phyloP scores from a whole-genome alignment of 768 basidiomycete genomes.

The Daedalea quercina region DNA sequence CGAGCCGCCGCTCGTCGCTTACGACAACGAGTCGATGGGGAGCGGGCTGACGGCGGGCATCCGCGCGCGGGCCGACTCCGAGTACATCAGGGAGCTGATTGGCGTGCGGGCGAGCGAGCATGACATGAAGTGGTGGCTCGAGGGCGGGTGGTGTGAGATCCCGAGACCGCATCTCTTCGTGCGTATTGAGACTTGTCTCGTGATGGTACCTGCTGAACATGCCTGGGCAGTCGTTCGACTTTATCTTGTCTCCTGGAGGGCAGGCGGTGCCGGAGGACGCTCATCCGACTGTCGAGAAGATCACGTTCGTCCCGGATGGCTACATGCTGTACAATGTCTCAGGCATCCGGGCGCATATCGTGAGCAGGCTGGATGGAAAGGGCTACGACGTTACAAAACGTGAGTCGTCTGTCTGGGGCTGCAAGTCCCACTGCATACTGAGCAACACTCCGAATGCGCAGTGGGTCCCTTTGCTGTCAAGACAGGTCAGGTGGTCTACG shows the following conservation, averaged over 20 bases:
- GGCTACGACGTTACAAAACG: constrained; percentile 85
- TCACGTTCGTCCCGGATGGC: constrained; percentile 57
- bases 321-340: constrained; percentile 71
- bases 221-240: constrained; percentile 66
- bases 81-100: constrained; percentile 74
- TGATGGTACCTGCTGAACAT: background rate
- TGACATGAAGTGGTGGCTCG: constrained; percentile 56
- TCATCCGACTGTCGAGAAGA: constrained; percentile 60
- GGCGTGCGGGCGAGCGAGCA: constrained; percentile 40
- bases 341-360: constrained; percentile 73
- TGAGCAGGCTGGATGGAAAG: constrained; percentile 71
- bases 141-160: constrained; percentile 69
- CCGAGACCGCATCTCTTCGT: constrained; percentile 68
- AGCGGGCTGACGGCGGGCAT: constrained; percentile 60
- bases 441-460: constrained; percentile 22
- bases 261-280: constrained; percentile 54
- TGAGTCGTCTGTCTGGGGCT: constrained; percentile 28
- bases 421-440: background rate
- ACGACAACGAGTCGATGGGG: constrained; percentile 24
- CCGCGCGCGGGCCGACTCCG: constrained; percentile 66
- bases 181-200: constrained; percentile 21
- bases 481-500: constrained; percentile 74
- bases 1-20: constrained; percentile 33
- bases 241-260: constrained; percentile 64
- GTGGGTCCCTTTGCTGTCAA: constrained; percentile 80